These are phyloP conservation scores for Ananas comosus DNA, from an alignment of 176 grass and related monocot species.

Conservation along the genomic window DNA sequence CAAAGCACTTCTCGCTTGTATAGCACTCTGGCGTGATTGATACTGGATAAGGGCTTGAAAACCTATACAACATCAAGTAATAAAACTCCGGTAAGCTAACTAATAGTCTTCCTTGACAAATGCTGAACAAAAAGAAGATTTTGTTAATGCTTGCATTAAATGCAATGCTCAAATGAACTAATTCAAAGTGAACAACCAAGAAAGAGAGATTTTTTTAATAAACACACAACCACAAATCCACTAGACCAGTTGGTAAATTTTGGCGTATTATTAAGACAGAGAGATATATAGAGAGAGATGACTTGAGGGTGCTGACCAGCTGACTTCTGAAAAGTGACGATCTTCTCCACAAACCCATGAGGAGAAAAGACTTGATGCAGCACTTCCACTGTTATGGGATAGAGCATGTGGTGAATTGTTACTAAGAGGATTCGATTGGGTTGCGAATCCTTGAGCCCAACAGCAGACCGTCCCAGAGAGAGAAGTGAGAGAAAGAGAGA, in stretches of 20 bases:
- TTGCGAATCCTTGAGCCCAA: constrained; percentile 67
- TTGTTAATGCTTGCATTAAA: not conserved
- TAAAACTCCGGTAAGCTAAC: constrained; percentile 6
- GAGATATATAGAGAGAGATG: constrained; percentile 23
- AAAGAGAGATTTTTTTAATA: constrained; percentile 2
- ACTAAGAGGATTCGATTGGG: constrained; percentile 99
- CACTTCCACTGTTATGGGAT: constrained; percentile 99
- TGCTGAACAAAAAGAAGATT: not conserved
- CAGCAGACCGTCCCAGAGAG: constrained; percentile 33
- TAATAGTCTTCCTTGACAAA: constrained; percentile 8
- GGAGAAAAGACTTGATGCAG: constrained; percentile 99
- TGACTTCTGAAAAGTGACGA: constrained; percentile 99
- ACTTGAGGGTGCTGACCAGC: constrained; percentile 61
- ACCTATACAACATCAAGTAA: constrained; percentile 33
- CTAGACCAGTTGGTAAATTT: constrained; percentile 1
- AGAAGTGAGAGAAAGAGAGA: constrained; percentile 38
- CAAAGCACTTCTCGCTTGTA: constrained; percentile 68
- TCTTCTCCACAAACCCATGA: constrained; percentile 96
- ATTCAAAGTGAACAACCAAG: not conserved
- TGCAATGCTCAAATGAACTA: not conserved
- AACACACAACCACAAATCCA: constrained; percentile 3
- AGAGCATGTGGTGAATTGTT: constrained; percentile 98
- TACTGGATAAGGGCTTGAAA: constrained; percentile 95
- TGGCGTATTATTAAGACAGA: not conserved
- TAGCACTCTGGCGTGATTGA: constrained; percentile 64